A percentile compares a stretch with the other conserved stretches of the same genome.
Conservation (phyloP, 441 rosid genomes). For the Croton setiger region DNA sequence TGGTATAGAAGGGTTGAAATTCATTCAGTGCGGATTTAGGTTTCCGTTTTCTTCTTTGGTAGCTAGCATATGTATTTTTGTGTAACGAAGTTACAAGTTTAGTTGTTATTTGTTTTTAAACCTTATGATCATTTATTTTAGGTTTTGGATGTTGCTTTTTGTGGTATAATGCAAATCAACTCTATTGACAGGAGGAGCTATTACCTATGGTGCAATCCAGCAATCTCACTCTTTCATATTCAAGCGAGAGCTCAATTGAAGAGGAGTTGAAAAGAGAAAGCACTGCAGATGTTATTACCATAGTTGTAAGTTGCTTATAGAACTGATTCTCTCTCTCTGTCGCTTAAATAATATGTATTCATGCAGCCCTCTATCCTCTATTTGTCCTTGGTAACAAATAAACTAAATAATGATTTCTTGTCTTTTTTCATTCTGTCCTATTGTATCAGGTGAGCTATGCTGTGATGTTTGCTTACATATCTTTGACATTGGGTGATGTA, state of each 20-base stretch:
- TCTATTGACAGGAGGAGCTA: conserved; percentile 63
- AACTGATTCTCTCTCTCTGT: neutral
- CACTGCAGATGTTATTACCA: conserved; percentile 85
- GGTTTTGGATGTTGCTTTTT: conserved; percentile 5
- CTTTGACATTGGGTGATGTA: conserved; percentile 76
- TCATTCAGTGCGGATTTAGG: neutral
- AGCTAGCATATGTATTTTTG: neutral
- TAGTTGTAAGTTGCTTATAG: conserved; percentile 42
- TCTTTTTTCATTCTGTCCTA: no score
- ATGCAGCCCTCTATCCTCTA: neutral
- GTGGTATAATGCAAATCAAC: neutral
- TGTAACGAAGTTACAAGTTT: neutral
- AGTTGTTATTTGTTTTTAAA: neutral
- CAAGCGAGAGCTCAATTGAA: conserved; percentile 93
- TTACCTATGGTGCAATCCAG: conserved; percentile 66
- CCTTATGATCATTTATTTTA: neutral
- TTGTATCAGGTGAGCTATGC: conserved; percentile 78
- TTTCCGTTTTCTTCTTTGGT: neutral
- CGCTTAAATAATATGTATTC: neutral
- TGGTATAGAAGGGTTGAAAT: neutral
- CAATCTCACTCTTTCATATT: conserved; percentile 70
- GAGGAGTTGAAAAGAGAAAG: conserved; percentile 96
- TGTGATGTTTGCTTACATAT: conserved; percentile 94
- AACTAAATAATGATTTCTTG: neutral
- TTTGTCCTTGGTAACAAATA: neutral